phyloP scores from a whole-genome alignment of 148 eudicot genomes.

The Beta vulgaris region DNA sequence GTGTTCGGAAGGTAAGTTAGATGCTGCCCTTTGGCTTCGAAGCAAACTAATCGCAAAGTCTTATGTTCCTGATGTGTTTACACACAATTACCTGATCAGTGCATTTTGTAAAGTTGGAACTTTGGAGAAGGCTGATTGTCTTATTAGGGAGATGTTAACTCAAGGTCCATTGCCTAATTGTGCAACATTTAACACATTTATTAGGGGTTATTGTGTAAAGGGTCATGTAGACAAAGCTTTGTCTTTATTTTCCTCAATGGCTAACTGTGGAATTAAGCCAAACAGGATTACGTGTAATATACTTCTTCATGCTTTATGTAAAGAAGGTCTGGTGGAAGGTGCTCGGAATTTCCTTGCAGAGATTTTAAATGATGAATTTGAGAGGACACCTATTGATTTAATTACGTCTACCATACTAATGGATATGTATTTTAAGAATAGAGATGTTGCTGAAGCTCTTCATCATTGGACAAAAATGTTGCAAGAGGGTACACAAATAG shows the following conservation, averaged over 20 bases:
- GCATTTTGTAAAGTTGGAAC: conserved; percentile 63
- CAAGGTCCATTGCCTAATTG: conserved; percentile 60
- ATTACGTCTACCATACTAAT: conserved; percentile 62
- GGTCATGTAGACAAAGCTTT: conserved; percentile 63
- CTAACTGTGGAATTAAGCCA: conserved; percentile 43
- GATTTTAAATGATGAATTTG: conserved; percentile 38
- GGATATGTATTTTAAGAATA: conserved; percentile 58
- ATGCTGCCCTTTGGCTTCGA: conserved; percentile 51
- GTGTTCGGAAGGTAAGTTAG: conserved; percentile 60
- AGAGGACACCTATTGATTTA: conserved; percentile 30
- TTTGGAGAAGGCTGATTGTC: conserved; percentile 56
- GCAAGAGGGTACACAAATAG: conserved; percentile 33
- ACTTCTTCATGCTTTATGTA: conserved; percentile 72
- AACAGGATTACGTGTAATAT: conserved; percentile 63
- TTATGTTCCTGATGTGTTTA: conserved; percentile 52
- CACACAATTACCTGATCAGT: conserved; percentile 65
- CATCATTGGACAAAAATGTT: conserved; percentile 38
- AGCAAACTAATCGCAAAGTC: conserved; percentile 38
- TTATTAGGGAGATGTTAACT: conserved; percentile 56
- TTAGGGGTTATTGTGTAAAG: conserved; percentile 57
- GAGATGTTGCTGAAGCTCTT: conserved; percentile 45
- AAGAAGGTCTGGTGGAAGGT: conserved; percentile 56
- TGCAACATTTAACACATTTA: conserved; percentile 63
- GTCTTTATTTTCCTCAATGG: conserved; percentile 55
- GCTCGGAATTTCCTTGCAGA: conserved; percentile 52